Evolutionary conservation across 1,284 basidiomycete species (phyloP), one percentile per base, ranked within the genome.

Genomic region (Porodaedalea pini): DNA sequence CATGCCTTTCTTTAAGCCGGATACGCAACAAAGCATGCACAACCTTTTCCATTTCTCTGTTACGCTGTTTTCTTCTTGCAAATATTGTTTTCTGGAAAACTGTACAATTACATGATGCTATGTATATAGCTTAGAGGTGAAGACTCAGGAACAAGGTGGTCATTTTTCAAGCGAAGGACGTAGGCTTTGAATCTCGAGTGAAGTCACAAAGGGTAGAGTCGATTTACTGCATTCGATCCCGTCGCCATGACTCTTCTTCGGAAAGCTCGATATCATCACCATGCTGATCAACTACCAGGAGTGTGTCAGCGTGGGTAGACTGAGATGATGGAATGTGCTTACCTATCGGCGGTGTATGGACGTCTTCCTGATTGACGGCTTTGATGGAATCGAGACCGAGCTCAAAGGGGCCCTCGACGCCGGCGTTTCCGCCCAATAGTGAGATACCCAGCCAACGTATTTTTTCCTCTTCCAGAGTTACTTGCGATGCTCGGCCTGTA

Each of bases 401-500:
- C 62, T 92, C 90, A 64, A 88, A 92, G n/a, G 72, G 70, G 0
- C 89, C 89, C 40, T 81, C 76, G 2, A 83, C 74, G 10, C 83
- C 80, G 54, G 85, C 86, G 56, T 89, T 89, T 2, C 88, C 90
- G 15, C 91, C 91, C 5, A 94, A 73, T 13, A 94, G 71, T 1
- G 90, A 92, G 32, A 96, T 86, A 2, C 94, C 94, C 13, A 96
- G 76, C 13, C 88, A 91, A 53, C 88, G 79, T 11, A 96, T 74
- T 56, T 81, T 83, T 61, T 92, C 85, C 15, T 82, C 78, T 67
- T 83, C 80, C 87, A 96, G 93, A 51, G 71, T 72, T 36, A 94
- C 80, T 63, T 91, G 73, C 44, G 67, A 67, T 11, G 56, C 51
- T 37, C 69, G 83, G 34, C 80, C 75, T 41, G 79, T 75, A 1